phyloP scores from a whole-genome alignment of 2,329 filamentous ascomycete genomes.

The Sporothrix brasiliensis region DNA sequence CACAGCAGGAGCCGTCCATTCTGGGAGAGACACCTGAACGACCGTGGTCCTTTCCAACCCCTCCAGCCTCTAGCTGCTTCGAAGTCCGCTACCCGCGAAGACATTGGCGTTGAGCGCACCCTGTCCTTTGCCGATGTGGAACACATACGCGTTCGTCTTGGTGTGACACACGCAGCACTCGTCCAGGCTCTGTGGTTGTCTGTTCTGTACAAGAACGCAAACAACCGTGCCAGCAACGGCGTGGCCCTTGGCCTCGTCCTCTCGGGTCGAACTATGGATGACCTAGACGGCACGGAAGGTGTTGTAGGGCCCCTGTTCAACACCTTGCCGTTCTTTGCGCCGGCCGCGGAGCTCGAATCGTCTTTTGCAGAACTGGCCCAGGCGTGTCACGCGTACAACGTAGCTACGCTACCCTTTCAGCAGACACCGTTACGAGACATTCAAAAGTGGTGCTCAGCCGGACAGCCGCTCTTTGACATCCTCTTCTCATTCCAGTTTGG shows the following conservation, averaged over 20 bases:
- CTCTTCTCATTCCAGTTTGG: slow-evolving; percentile 79
- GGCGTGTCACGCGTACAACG: slow-evolving; percentile 71
- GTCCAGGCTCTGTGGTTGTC: slow-evolving; percentile 74
- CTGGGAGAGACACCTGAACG: slow-evolving; percentile 64
- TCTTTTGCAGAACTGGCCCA: slow-evolving; percentile 64
- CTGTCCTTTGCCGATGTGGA: slow-evolving; percentile 53
- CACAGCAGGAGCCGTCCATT: slow-evolving; percentile 56
- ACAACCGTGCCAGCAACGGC: slow-evolving; percentile 46
- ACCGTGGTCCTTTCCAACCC: slow-evolving; percentile 39
- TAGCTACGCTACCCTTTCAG: slow-evolving; percentile 69
- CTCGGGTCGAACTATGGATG: slow-evolving; percentile 74
- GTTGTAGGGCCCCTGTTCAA: slow-evolving; percentile 88
- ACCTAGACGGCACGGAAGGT: slow-evolving; percentile 64
- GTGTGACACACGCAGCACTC: slow-evolving; percentile 77
- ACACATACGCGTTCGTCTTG: slow-evolving; percentile 58
- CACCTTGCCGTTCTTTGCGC: slow-evolving; percentile 70
- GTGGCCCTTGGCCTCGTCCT: slow-evolving; percentile 72
- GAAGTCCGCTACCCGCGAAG: neutral
- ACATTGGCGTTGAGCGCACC: slow-evolving; percentile 36
- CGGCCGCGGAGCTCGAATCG: slow-evolving; percentile 34
- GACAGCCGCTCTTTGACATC: slow-evolving; percentile 70
- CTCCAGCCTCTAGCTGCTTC: slow-evolving; percentile 35
- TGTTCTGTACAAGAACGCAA: slow-evolving; percentile 56
- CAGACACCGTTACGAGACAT: slow-evolving; percentile 78
- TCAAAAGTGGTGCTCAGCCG: slow-evolving; percentile 72